A percentile compares a stretch with the other conserved stretches of the same genome.
Conservation (phyloP, 306 rosid species). For the Oxytropis ochrocephala region DNA sequence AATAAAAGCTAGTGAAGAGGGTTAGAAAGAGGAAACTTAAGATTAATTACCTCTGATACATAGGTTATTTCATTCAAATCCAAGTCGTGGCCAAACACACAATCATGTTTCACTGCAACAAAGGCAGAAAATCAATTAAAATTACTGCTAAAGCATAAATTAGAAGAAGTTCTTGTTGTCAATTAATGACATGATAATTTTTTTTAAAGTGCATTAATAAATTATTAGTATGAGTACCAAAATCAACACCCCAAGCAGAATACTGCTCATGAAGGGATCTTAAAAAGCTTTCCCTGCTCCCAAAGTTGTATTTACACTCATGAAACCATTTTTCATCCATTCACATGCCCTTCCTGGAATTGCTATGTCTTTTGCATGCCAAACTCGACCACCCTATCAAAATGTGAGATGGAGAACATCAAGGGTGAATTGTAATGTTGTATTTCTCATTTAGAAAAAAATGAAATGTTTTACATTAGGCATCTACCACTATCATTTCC, state of each 20-base stretch:
- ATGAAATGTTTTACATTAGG: no score
- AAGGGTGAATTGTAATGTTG: no score
- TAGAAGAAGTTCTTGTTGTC: background rate
- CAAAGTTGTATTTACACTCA: slow-evolving; percentile 71
- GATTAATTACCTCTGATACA: slow-evolving; percentile 64
- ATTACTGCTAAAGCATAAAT: background rate
- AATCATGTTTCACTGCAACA: slow-evolving; percentile 84
- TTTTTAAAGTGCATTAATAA: background rate
- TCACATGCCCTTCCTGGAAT: slow-evolving; percentile 64
- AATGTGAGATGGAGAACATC: slow-evolving; percentile 15
- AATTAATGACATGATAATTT: background rate
- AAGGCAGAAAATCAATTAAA: slow-evolving; percentile 18
- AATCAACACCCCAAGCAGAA: slow-evolving; percentile 92
- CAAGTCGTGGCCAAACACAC: slow-evolving; percentile 92
- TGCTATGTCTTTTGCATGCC: slow-evolving; percentile 83
- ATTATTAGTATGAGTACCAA: slow-evolving; percentile 42
- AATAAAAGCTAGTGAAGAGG: background rate
- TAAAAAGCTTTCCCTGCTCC: slow-evolving; percentile 92
- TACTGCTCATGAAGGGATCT: slow-evolving; percentile 78
- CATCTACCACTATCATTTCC: no score
- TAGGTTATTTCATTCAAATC: slow-evolving; percentile 63
- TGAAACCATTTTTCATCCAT: slow-evolving; percentile 89
- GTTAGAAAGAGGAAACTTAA: background rate
- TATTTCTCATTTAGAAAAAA: no score
- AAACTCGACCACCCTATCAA: slow-evolving; percentile 72